A percentile compares a stretch with the other conserved stretches of the same genome.
Evolutionary conservation across 23 red algal genomes (phyloP).

Genomic region (Gracilaria gracilis): DNA sequence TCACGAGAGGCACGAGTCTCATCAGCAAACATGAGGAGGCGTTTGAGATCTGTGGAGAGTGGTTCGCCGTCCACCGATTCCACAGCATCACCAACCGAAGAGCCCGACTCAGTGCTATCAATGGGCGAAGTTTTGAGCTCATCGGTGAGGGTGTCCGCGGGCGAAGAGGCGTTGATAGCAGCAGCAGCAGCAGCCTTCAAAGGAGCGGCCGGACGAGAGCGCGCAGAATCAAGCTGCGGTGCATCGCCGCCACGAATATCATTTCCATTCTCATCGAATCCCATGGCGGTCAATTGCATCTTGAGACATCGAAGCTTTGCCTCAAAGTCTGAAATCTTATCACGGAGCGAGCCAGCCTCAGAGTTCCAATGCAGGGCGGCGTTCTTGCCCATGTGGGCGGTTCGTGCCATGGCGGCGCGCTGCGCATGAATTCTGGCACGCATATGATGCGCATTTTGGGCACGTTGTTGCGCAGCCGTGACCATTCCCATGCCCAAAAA

Average conservation of each 20-base stretch:
- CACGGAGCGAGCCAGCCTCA: constrained; percentile 52
- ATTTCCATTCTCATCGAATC: constrained; percentile 59
- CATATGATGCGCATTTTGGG: constrained; percentile 17
- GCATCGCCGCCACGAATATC: constrained; percentile 38
- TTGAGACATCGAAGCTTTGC: constrained; percentile 59
- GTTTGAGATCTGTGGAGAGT: constrained; percentile 23
- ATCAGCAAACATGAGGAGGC: constrained; percentile 40
- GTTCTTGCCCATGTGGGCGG: constrained; percentile 21
- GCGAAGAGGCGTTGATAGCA: neutral
- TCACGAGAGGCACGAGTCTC: constrained; percentile 21
- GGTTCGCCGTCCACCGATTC: constrained; percentile 42
- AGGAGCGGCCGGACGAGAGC: too few relatives aligned
- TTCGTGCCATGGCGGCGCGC: constrained; percentile 42
- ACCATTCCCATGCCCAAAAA: constrained; percentile 54
- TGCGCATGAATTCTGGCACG: constrained; percentile 44
- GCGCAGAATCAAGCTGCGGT: neutral
- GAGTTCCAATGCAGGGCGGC: constrained; percentile 34
- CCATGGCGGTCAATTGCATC: constrained; percentile 59
- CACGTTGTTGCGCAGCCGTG: constrained; percentile 38
- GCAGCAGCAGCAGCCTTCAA: too few relatives aligned
- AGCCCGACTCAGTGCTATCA: constrained; percentile 66
- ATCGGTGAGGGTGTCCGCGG: constrained; percentile 25
- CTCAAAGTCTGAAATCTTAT: constrained; percentile 66
- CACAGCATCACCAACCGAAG: constrained; percentile 37
- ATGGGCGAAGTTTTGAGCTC: constrained; percentile 65